Conservation (phyloP, 768 basidiomycete genomes). For the Boletus pseudopeckii region DNA sequence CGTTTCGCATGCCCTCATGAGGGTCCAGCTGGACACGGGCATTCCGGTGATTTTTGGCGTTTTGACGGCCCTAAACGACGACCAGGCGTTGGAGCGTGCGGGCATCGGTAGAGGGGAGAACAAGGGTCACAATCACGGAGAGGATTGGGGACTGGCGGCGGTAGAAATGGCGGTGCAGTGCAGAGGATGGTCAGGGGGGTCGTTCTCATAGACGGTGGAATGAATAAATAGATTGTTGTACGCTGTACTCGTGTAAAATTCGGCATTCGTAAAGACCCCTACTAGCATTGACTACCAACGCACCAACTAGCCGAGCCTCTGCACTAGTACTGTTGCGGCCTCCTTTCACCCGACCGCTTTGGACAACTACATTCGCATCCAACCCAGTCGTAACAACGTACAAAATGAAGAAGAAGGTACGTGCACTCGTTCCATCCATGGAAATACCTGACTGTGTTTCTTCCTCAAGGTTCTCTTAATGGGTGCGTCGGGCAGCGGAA, state of each 20-base stretch:
- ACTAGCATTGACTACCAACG: background rate
- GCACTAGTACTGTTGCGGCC: background rate
- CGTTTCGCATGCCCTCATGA: constrained; percentile 93
- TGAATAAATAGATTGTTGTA: constrained; percentile 11
- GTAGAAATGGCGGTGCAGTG: constrained; percentile 84
- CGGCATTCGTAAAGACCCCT: background rate
- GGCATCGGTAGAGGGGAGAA: constrained; percentile 68
- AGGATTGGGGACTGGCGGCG: constrained; percentile 96
- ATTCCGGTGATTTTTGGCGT: constrained; percentile 97
- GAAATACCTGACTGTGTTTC: background rate
- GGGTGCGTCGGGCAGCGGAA: constrained; percentile 93
- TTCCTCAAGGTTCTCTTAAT: constrained; percentile 82
- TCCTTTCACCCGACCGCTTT: background rate
- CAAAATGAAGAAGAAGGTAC: constrained; percentile 34
- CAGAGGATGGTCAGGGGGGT: constrained; percentile 67
- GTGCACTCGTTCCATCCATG: background rate
- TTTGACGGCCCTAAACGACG: constrained; percentile 85
- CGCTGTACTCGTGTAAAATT: background rate
- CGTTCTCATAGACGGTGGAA: constrained; percentile 38
- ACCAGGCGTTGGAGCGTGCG: constrained; percentile 93
- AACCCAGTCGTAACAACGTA: background rate
- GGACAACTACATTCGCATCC: background rate
- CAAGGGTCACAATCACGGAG: constrained; percentile 95
- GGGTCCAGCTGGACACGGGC: constrained; percentile 88
- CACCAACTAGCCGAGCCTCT: too few relatives aligned